Evolutionary conservation across 495 filamentous ascomycete genomes (phyloP).

Genomic region (Staphylotrichum tortipilum): DNA sequence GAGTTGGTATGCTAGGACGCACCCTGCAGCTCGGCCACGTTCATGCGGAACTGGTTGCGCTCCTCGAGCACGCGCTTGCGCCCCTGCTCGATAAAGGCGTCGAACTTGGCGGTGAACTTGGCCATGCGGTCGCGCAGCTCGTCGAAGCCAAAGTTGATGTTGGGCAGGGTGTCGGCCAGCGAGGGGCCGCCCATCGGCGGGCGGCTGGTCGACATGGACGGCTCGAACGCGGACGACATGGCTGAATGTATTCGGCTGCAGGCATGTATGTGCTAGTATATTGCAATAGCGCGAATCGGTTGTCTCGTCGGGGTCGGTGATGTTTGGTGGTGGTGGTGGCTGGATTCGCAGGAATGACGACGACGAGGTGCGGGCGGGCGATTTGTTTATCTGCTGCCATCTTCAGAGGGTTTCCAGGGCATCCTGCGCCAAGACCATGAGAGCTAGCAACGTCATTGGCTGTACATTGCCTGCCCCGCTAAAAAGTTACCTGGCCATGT

Average conservation of each 20-base stretch:
- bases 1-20: too few species aligned
- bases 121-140: slow-evolving; percentile 92
- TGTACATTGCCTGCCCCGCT: neutral
- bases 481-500: slow-evolving; percentile 11
- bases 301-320: neutral
- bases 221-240: slow-evolving; percentile 68
- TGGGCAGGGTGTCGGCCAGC: slow-evolving; percentile 72
- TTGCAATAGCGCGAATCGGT: too few species aligned
- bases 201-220: slow-evolving; percentile 68
- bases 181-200: slow-evolving; percentile 48
- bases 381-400: slow-evolving; percentile 19
- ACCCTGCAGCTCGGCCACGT: slow-evolving; percentile 85
- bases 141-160: slow-evolving; percentile 92
- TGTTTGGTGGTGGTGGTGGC: too few species aligned
- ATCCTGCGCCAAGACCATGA: slow-evolving; percentile 4
- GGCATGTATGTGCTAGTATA: too few species aligned
- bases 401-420: slow-evolving; percentile 18
- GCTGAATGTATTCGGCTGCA: slow-evolving; percentile 13
- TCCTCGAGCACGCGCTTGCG: slow-evolving; percentile 85
- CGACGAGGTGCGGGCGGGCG: neutral
- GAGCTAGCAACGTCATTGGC: neutral
- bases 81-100: slow-evolving; percentile 86
- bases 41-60: slow-evolving; percentile 86
- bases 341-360: too few species aligned
- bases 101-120: slow-evolving; percentile 83